phyloP scores from a whole-genome alignment of 2,329 filamentous ascomycete species.

The Fusarium pseudograminearum region DNA sequence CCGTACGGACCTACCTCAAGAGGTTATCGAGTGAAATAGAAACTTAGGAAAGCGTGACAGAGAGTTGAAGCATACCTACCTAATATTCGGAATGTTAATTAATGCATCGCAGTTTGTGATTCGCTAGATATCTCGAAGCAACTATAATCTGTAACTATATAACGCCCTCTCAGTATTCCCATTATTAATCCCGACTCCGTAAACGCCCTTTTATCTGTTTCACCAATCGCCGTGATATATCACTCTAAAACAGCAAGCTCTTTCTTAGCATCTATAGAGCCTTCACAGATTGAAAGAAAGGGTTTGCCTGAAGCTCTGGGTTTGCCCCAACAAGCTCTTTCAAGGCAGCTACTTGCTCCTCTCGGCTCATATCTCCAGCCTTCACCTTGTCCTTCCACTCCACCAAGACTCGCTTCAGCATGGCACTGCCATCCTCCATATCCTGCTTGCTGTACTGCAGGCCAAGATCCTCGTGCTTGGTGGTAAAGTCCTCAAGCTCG shows the following conservation, averaged over 20 bases:
- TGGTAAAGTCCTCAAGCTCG: constrained; percentile 94
- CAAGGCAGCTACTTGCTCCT: constrained; percentile 83
- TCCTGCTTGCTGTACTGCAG: constrained; percentile 82
- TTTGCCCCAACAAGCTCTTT: constrained; percentile 82
- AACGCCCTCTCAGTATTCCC: constrained; percentile 23
- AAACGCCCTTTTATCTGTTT: constrained; percentile 25
- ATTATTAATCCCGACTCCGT: constrained; percentile 13
- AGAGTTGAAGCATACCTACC: neutral
- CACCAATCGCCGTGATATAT: constrained; percentile 6
- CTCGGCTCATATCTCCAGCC: constrained; percentile 70
- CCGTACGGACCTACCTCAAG: neutral
- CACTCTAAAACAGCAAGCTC: neutral
- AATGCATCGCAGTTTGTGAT: constrained; percentile 9
- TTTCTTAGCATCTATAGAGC: constrained; percentile 56
- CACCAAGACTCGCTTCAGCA: constrained; percentile 85
- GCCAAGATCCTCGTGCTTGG: constrained; percentile 74
- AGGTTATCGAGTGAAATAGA: neutral
- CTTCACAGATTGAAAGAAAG: constrained; percentile 77
- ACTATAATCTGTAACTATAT: constrained; percentile 12
- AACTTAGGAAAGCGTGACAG: neutral
- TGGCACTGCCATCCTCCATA: constrained; percentile 85
- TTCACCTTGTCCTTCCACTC: constrained; percentile 86
- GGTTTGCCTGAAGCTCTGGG: constrained; percentile 71
- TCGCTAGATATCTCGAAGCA: constrained; percentile 4
- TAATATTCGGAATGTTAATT: neutral